Evolutionary conservation across 768 basidiomycete species (phyloP), one percentile per base, ranked within the genome.

Genomic region (Suillus hirtellus): DNA sequence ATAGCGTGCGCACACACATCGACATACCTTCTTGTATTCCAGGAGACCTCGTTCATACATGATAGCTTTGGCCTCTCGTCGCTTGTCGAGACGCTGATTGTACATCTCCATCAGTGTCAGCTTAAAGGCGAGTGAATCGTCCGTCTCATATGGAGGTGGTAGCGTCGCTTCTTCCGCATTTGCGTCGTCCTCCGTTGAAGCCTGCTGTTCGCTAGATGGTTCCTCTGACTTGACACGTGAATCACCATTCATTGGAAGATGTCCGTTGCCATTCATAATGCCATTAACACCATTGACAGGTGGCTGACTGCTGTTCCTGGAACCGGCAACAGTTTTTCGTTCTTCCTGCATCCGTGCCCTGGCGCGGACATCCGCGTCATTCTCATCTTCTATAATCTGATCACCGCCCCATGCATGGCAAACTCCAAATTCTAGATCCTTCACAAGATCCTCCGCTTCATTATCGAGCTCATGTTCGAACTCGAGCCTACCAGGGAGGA

Each of bases 391-490:
- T 2, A 82, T 77, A 60, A 89, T 88, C 67, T 89, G 80, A 69
- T 93, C 92, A 2, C 96, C 97, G 1, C 91, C 95, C 72, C 86
- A 96, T 38, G 87, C 84, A 24, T 85, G 80, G 64, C 93, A 93
- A n/a, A 95, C 78, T 2, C 93, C 96, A 69, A 98, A 98, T 72
- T 99, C 96, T 66, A 99, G 81, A 72, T 98, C 95, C 76, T 98
- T 99, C 66, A 98, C 90, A 2, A 93, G 77, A 69, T 96, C 90
- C 73, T 99, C 96, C 0, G 96, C 96, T 59, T 99, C 96, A 73
- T 99, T 97, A 71, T 98, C 96, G 5, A 94, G 78, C 75, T 99
- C 96, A 69, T 96, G 95, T 72, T 99, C 96, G 72, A 99, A 99
- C 75, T 99, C 96, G 42, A 99, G 82, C n/a, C 96, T 89, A 17